These are phyloP conservation scores for Sugiyamaella grinbergsii DNA, from an alignment of 1,139 yeast species.

Conservation along the genomic window DNA sequence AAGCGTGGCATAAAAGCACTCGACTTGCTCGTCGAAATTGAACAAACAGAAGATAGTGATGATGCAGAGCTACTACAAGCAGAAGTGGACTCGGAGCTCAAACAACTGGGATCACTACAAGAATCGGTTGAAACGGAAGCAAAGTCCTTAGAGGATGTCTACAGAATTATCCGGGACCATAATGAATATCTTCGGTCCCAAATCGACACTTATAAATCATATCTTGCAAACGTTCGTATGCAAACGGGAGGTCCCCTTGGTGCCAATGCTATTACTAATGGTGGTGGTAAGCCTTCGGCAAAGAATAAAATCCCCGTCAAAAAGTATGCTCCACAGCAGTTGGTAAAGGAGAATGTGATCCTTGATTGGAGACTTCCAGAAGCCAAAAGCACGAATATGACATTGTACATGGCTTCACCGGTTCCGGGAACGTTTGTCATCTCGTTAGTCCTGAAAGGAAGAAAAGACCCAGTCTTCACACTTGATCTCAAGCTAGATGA, in stretches of 20 bases:
- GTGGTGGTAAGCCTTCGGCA: constrained; percentile 26
- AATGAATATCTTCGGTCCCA: constrained; percentile 44
- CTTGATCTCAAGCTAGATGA: constrained; percentile 44
- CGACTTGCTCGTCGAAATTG: constrained; percentile 41
- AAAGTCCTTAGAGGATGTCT: constrained; percentile 42
- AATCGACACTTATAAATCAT: constrained; percentile 44
- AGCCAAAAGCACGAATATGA: constrained; percentile 31
- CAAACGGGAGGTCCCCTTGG: constrained; percentile 41
- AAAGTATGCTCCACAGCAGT: constrained; percentile 40
- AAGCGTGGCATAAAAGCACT: constrained; percentile 45
- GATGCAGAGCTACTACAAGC: constrained; percentile 39
- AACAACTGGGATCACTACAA: constrained; percentile 43
- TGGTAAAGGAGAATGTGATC: constrained; percentile 41
- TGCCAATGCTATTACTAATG: constrained; percentile 31
- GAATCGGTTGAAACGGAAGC: constrained; percentile 43
- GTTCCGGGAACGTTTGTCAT: constrained; percentile 44
- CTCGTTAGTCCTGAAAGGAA: constrained; percentile 41
- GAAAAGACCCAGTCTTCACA: constrained; percentile 38
- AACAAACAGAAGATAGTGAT: constrained; percentile 36
- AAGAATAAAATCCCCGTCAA: constrained; percentile 36
- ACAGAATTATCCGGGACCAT: constrained; percentile 43
- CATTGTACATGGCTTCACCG: constrained; percentile 40
- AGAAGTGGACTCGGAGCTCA: constrained; percentile 45
- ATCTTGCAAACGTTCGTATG: constrained; percentile 43
- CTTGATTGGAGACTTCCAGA: constrained; percentile 40